Conservation (phyloP, 2,329 filamentous ascomycete genomes). For the Claviceps cyperi region DNA sequence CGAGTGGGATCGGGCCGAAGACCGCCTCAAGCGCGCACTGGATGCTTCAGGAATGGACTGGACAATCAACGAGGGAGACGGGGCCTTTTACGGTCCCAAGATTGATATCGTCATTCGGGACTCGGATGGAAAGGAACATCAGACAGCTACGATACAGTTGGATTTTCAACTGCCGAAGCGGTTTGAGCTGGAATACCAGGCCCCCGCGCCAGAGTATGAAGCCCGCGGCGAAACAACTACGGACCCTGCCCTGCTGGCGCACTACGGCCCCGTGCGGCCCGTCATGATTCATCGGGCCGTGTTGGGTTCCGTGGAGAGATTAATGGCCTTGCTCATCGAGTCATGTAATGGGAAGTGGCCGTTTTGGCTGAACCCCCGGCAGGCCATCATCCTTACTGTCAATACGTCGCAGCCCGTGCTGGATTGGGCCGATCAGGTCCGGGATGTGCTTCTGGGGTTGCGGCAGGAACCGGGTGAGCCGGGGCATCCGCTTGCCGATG, state of each 20-base stretch:
- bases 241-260: constrained; percentile 30
- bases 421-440: constrained; percentile 30
- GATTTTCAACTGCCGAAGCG: constrained; percentile 81
- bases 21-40: constrained; percentile 23
- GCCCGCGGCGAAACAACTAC: constrained; percentile 34
- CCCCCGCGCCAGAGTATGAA: constrained; percentile 50
- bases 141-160: constrained; percentile 78
- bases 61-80: constrained; percentile 66
- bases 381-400: constrained; percentile 60
- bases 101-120: constrained; percentile 77
- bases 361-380: constrained; percentile 76
- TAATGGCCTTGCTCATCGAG: constrained; percentile 76
- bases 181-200: constrained; percentile 62
- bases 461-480: constrained; percentile 17
- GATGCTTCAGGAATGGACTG: constrained; percentile 59
- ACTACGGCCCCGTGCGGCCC: constrained; percentile 47
- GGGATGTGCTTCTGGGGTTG: constrained; percentile 36
- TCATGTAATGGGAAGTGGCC: constrained; percentile 70
- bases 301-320: constrained; percentile 68
- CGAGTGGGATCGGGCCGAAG: constrained; percentile 40
- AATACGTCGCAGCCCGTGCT: constrained; percentile 45
- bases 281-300: constrained; percentile 79
- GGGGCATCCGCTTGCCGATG: constrained; percentile 22
- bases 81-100: constrained; percentile 84
- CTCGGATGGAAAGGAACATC: constrained; percentile 71